phyloP scores from a whole-genome alignment of 2,329 filamentous ascomycete genomes.

The Apiospora kogelbergensis region DNA sequence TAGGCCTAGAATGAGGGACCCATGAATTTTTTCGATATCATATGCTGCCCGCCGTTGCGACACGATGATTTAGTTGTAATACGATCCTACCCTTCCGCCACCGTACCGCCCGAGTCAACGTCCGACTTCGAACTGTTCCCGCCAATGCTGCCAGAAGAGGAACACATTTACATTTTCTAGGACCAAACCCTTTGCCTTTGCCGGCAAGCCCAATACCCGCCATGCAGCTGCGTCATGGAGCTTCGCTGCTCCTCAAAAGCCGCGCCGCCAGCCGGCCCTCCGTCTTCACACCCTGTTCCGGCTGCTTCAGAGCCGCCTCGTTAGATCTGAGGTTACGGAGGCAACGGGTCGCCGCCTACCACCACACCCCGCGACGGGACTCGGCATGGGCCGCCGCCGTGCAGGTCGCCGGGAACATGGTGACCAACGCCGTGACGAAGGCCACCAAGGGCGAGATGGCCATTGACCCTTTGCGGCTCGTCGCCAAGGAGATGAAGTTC shows the following conservation, averaged over 20 bases:
- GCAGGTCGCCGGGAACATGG: constrained; percentile 67
- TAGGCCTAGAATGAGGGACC: not conserved
- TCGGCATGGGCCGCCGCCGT: constrained; percentile 79
- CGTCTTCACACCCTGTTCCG: constrained; percentile 38
- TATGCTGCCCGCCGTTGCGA: not conserved
- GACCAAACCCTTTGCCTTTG: not conserved
- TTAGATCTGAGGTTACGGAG: constrained; percentile 34
- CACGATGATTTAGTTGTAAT: not conserved
- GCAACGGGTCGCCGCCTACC: constrained; percentile 38
- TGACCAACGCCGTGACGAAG: constrained; percentile 65
- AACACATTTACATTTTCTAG: not conserved
- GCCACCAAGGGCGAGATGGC: constrained; percentile 54
- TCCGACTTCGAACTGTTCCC: not conserved
- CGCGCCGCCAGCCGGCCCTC: constrained; percentile 34
- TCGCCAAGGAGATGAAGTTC: constrained; percentile 96
- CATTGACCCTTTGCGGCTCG: constrained; percentile 83
- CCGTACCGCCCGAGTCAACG: not conserved
- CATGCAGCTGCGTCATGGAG: constrained; percentile 58
- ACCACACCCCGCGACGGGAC: constrained; percentile 43
- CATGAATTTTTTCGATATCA: constrained; percentile 9
- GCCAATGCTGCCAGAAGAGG: not conserved
- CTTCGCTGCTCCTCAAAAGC: constrained; percentile 48
- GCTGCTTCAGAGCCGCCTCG: constrained; percentile 34
- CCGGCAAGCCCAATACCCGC: constrained; percentile 18
- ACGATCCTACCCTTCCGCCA: not conserved